Evolutionary conservation across 169 alveolate genomes (phyloP).

Genomic region (Plasmodium gonderi): DNA sequence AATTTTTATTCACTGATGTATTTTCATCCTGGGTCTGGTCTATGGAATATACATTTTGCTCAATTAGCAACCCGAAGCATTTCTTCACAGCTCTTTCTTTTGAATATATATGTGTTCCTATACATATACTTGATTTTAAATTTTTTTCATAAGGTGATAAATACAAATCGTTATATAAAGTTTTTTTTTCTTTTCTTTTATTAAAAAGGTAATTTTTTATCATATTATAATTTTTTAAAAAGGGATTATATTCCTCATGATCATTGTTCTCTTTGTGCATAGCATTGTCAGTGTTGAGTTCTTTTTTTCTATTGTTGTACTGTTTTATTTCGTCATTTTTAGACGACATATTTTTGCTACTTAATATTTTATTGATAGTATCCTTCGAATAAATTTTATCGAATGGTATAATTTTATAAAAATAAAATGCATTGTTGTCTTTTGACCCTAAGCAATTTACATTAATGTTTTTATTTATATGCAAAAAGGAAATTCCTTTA

Average conservation of each 20-base stretch:
- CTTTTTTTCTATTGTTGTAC: neutral
- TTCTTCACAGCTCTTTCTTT: slow-evolving; percentile 76
- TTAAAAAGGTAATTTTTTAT: slow-evolving; percentile 55
- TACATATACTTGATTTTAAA: slow-evolving; percentile 73
- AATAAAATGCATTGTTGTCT: slow-evolving; percentile 68
- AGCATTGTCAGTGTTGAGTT: neutral
- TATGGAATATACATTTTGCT: slow-evolving; percentile 43
- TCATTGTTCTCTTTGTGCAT: neutral
- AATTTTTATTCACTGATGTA: slow-evolving; percentile 57
- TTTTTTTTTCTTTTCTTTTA: slow-evolving; percentile 49
- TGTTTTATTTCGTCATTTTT: slow-evolving; percentile 10
- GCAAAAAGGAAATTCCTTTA: slow-evolving; percentile 70
- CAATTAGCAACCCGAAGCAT: slow-evolving; percentile 73
- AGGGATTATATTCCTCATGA: neutral
- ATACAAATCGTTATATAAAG: slow-evolving; percentile 67
- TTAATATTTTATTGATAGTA: slow-evolving; percentile 43
- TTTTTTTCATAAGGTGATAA: slow-evolving; percentile 73
- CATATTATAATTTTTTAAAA: slow-evolving; percentile 33
- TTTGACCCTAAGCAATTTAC: slow-evolving; percentile 63
- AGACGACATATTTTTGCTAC: slow-evolving; percentile 12
- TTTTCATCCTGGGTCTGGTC: slow-evolving; percentile 64
- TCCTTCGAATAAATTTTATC: slow-evolving; percentile 61
- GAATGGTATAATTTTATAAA: slow-evolving; percentile 73
- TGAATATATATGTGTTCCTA: slow-evolving; percentile 76
- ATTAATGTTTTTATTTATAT: slow-evolving; percentile 50